Conservation (phyloP, 2,329 filamentous ascomycete species). For the Xylariaceae sp. region DNA sequence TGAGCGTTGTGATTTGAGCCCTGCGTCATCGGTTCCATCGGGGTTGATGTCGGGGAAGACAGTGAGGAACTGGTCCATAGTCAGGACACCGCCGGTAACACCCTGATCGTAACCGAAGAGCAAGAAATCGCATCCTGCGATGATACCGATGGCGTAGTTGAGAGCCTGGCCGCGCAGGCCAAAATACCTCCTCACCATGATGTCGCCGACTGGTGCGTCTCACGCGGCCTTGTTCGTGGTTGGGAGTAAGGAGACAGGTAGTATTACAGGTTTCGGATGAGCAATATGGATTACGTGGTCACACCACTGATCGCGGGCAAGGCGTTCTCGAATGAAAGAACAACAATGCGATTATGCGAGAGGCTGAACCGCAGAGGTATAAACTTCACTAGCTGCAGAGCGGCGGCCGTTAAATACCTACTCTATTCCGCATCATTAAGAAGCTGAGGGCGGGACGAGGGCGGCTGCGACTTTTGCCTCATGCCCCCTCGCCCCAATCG, state of each 20-base stretch:
- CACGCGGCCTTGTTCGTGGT: neutral
- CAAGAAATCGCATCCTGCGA: conserved; percentile 71
- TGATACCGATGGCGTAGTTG: conserved; percentile 66
- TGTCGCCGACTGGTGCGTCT: conserved; percentile 1
- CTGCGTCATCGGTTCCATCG: conserved; percentile 26
- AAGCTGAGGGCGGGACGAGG: no score
- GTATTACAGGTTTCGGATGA: no score
- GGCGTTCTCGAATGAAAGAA: neutral
- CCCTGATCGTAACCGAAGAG: conserved; percentile 65
- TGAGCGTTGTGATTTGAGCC: conserved; percentile 42
- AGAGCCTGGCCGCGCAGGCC: conserved; percentile 64
- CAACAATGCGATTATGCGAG: no score
- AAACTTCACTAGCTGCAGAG: no score
- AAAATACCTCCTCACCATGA: conserved; percentile 47
- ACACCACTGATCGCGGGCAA: neutral
- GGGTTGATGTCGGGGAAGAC: conserved; percentile 50
- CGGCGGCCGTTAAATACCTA: neutral
- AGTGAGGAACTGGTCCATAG: conserved; percentile 59
- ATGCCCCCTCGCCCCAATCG: neutral
- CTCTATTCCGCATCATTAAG: neutral
- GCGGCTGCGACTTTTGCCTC: no score
- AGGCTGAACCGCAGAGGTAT: no score
- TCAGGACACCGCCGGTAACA: conserved; percentile 73
- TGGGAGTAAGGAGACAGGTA: neutral
- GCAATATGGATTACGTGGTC: neutral